A percentile compares a stretch with the other conserved stretches of the same genome.
Evolutionary conservation across 129 eudicot genomes (phyloP).

Genomic region (Tagetes erecta): DNA sequence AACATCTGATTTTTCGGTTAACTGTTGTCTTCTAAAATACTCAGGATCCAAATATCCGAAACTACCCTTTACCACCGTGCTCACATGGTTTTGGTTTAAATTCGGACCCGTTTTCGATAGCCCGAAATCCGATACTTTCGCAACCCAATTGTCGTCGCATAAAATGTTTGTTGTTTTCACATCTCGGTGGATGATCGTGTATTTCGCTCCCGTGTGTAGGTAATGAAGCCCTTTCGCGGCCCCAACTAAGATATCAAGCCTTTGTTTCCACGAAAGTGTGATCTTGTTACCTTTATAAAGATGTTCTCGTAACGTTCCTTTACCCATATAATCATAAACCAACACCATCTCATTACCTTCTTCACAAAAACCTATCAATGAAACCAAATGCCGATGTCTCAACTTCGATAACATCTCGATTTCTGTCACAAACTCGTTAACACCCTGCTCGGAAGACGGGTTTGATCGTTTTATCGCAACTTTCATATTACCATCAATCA

Average conservation of each 20-base stretch:
- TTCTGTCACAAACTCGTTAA: constrained; percentile 68
- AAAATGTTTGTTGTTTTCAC: constrained; percentile 79
- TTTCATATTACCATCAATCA: constrained; percentile 52
- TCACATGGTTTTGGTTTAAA: constrained; percentile 67
- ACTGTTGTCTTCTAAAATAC: constrained; percentile 61
- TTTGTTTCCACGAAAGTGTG: constrained; percentile 69
- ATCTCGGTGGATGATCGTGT: constrained; percentile 78
- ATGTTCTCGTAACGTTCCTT: constrained; percentile 76
- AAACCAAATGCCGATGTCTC: constrained; percentile 74
- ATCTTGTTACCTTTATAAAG: constrained; percentile 64
- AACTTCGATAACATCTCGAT: constrained; percentile 74
- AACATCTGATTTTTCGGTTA: constrained; percentile 70
- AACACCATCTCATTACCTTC: constrained; percentile 69
- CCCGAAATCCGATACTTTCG: constrained; percentile 80
- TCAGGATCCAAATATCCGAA: constrained; percentile 76
- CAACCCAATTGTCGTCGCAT: constrained; percentile 76
- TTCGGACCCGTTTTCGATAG: constrained; percentile 71
- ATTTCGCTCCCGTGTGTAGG: constrained; percentile 75
- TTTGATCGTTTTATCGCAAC: constrained; percentile 78
- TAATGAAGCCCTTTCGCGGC: constrained; percentile 74
- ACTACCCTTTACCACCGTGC: constrained; percentile 76
- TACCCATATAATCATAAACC: constrained; percentile 81
- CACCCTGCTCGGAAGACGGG: constrained; percentile 84
- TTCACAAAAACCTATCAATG: constrained; percentile 75
- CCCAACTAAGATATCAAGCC: constrained; percentile 66